Base-by-base conservation (phyloP, 176 grass and related monocot genomes). In the Carex kokanica region DNA sequence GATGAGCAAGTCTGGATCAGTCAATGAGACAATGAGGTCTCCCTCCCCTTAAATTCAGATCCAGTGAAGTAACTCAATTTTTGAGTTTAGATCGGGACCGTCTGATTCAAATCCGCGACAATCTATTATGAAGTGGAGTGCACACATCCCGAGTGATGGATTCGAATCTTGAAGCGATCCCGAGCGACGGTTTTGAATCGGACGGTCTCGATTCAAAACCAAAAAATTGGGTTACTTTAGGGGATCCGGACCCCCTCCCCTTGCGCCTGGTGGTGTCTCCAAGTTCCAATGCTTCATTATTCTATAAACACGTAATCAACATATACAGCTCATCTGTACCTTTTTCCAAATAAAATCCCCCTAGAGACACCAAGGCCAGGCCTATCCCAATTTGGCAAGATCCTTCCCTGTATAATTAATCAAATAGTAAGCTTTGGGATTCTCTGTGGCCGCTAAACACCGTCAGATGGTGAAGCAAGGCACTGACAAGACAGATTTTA, bases 381-480 rank as follows among this genome's bases (percentile, higher is more conserved):
- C 36, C 79, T 81, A 81, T 81, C 31, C 79, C 79, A 64, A 81
- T 63, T 81, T 64, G 79, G 79, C 59, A 81, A 81, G 5, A 81
- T 80, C 79, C 58, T 43, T 61, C 9, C 17, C 69, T 51, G 29
- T 41, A 15, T 51, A 49, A 29, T 49, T n/a, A 27, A 74, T 52
- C 20, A 52, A 51, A 14, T 74, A 27, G 43, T 12, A 51, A 51
- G 1, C 9, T 0, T 51, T 14, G 1, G 1, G 5, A 27, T 52
- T 13, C 20, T 49, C 43, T 74, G 70, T 27, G 43, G 3, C 41
- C 12, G 2, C 1, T 12, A 51, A 4, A 47, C 0, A 47, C 24
- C 17, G 2, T 2, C 62, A 31, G 62, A 64, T 64, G 3, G 3
- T 64, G 25, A 31, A 31, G 62, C 1, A 20, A 58, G 0, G 5